Evolutionary conservation across 2,329 filamentous ascomycete species (phyloP), one percentile per base, ranked within the genome.

Genomic region (Orbilia oligospora): DNA sequence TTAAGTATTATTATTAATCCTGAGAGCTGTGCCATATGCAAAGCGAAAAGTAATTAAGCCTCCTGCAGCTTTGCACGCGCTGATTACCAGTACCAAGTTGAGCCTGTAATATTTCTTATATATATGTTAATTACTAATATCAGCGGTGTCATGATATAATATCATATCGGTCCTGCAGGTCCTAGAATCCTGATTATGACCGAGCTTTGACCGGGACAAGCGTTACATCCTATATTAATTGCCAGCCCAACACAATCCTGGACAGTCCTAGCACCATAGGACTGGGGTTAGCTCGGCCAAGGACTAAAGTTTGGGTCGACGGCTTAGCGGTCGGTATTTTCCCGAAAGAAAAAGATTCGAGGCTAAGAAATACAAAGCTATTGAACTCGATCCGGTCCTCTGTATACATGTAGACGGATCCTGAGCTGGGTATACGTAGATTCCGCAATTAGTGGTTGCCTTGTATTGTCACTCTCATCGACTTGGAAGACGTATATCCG

Each of bases 361-460:
- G 20, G 27, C 24, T 5, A 5, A 5, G 3, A 16, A 51, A 14
- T 18, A 46, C 3, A 27, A 14, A 33, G 49, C 5, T 53, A 16
- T 18, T 33, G 14, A 53, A 6, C 22, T 33, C 12, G 12, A 24
- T 8, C 49, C 20, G 12, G 49, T 4, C 12, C 16, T 30, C n/a
- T 30, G 27, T 30, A 30, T 6, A 30, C 27, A 30, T 10, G 14
- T 55, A 33, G 22, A 9, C 16, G 22, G 8, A 16, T 33, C 24
- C 1, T 55, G 20, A 16, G 48, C 51, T 12, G 27, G 38, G 30
- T 41, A 41, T 61, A 18, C 18, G n/a, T 46, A 18, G n/a, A 18
- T 5, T 33, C 16, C 27, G 53, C 44, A n/a, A 58, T n/a, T 22
- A 12, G 16, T 68, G 51, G 71, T 38, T 75, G 71, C 63, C 70